Evolutionary conservation across 2,329 filamentous ascomycete genomes (phyloP).

Genomic region (Alternaria atra): DNA sequence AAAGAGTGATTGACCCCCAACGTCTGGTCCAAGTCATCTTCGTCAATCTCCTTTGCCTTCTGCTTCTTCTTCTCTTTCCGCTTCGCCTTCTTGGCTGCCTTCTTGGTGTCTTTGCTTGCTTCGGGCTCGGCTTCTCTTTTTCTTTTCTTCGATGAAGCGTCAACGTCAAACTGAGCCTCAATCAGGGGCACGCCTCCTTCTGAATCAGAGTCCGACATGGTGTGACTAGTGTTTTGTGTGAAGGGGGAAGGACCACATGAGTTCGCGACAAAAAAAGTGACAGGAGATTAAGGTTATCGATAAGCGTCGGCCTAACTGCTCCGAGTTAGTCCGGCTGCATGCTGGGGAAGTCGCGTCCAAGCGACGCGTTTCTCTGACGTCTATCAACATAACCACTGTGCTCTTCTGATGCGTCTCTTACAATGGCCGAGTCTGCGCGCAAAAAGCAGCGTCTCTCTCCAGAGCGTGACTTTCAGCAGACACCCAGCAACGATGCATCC

Average conservation of each 20-base stretch:
- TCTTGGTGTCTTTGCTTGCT: conserved; percentile 45
- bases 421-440: conserved; percentile 49
- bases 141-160: conserved; percentile 50
- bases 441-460: conserved; percentile 49
- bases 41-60: conserved; percentile 69
- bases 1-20: conserved; percentile 78
- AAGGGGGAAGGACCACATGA: conserved; percentile 22
- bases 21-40: conserved; percentile 61
- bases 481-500: conserved; percentile 30
- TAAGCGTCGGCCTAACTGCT: conserved; percentile 24
- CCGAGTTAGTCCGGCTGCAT: conserved; percentile 9
- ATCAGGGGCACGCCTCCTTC: conserved; percentile 57
- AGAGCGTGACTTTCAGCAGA: conserved; percentile 38
- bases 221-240: conserved; percentile 36
- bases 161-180: conserved; percentile 51
- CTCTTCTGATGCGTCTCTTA: conserved; percentile 15
- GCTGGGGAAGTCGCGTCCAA: conserved; percentile 25
- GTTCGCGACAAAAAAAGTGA: conserved; percentile 34
- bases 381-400: conserved; percentile 29
- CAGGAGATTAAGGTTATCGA: conserved; percentile 42
- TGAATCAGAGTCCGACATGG: conserved; percentile 57
- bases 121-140: conserved; percentile 51
- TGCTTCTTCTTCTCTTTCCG: conserved; percentile 66
- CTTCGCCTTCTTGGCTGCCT: conserved; percentile 49
- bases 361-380: conserved; percentile 32